Evolutionary conservation across 2,329 filamentous ascomycete genomes (phyloP), one percentile per base, ranked within the genome.

Genomic region (Apiospora hydei): DNA sequence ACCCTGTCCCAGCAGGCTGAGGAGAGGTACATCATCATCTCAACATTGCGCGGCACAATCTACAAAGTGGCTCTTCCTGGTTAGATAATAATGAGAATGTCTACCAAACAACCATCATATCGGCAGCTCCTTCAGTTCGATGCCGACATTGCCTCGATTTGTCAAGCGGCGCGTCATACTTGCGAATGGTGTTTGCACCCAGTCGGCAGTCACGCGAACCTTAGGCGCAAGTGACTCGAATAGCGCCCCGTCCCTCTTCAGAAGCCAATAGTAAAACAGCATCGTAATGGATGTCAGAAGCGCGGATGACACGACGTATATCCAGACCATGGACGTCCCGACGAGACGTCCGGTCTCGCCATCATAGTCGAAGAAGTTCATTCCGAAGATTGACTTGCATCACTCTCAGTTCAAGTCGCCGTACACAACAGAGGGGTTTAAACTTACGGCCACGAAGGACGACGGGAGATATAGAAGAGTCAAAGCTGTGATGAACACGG

Each of bases 341-440:
- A 81, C 73, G 14, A 83, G 77, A 5, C 75, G 70, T 16, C 74
- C 74, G 7, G 75, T 80, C 1, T 77, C 70, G 14, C 77, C 41
- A 46, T 83, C 78, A 72, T 82, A 75, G 30, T 77, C 78, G 67
- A 83, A 84, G 69, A 84, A 81, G 74, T 83, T 83, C 82, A 83
- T 84, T 2, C 82, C 82, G 70, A 84, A 82, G 64, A 84, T 79
- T 1, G 82, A 81, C 74, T 75, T 34, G 43, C 6, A n/a, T 16
- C 30, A 34, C 6, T 18, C 24, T 51, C 10, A 64, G 57, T 24
- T n/a, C 11, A 64, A 41, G 57, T 38, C 21, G 8, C 34, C 30
- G 21, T 11, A 41, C 57, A 41, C 18, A 5, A 13, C 18, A 64
- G 34, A 41, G 57, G 8, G 43, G 16, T 57, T 24, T 70, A 44